Evolutionary conservation across 2,329 filamentous ascomycete species (phyloP), one percentile per base, ranked within the genome.

Genomic region (Alternaria triticimaculans): DNA sequence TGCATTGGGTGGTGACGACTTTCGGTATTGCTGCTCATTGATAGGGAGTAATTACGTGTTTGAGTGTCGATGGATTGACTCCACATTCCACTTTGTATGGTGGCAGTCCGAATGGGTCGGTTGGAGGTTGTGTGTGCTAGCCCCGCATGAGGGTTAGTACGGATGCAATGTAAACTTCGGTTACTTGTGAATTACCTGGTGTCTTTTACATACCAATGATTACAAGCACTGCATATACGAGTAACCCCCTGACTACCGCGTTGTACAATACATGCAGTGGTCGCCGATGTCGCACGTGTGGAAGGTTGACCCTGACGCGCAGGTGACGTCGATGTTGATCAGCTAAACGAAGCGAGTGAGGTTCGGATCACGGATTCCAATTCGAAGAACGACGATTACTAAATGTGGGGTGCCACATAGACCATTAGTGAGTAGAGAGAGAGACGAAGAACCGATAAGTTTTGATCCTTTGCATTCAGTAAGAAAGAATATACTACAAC

Each of bases 1-100:
- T 30, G 45, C 28, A 50, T 43, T 50, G 44, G 45, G 55, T 41
- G 55, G 55, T 58, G 37, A 58, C 9, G 54, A 56, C 26, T 46
- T 48, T 48, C 14, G 21, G 18, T 20, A 46, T 33, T 15, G 45
- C 26, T 15, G 45, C 28, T 33, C 44, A 15, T 56, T 48, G 43
- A 48, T 18, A 14, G 14, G 14, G 54, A 23, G 37, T n/a, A 25
- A 15, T 18, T 41, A n/a, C 26, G 49, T 41, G 28, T n/a, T 53
- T 14, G 12, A 25, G 37, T 41, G 49, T 53, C 37, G 49, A 41
- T 37, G 15, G 37, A 41, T 41, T 18, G 37, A 3, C 15, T 41
- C 37, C 3, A 37, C 37, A 53, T 6, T 21, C 1, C 20, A 21
- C 33, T 20, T 23, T 53, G 49, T 25, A 45, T 21, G 20, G 0